Percentiles rank a stretch among this genome's conserved stretches.
These are phyloP conservation scores for Arthrobotrys entomopaga DNA, from an alignment of 2,329 filamentous ascomycete species.

Conservation along the genomic window DNA sequence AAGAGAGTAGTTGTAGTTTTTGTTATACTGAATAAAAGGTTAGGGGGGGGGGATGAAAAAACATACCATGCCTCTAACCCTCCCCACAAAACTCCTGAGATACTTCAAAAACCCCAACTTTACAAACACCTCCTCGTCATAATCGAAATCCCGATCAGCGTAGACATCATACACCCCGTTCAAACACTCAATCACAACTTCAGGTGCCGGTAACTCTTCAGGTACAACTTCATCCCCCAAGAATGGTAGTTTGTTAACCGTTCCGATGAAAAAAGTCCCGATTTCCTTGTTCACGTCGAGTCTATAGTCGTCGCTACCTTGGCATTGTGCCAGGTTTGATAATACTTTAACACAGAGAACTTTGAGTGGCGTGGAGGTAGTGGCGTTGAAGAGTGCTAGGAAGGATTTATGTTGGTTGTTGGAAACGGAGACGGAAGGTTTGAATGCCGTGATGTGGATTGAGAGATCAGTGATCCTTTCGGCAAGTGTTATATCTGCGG, in stretches of 20 bases:
- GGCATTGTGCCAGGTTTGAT: conserved; percentile 37
- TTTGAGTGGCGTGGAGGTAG: conserved; percentile 32
- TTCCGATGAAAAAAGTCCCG: conserved; percentile 71
- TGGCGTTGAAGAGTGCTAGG: conserved; percentile 72
- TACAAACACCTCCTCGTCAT: conserved; percentile 74
- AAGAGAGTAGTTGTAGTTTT: no score
- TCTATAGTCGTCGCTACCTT: conserved; percentile 67
- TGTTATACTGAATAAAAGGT: no score
- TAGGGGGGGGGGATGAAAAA: not conserved
- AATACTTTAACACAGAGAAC: conserved; percentile 38
- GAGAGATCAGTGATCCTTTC: conserved; percentile 73
- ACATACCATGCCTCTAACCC: conserved; percentile 67
- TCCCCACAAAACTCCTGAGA: conserved; percentile 68
- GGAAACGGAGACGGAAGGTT: conserved; percentile 58
- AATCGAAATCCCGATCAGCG: conserved; percentile 69
- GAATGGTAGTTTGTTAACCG: conserved; percentile 66
- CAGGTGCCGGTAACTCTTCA: conserved; percentile 64
- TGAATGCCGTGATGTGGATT: conserved; percentile 71
- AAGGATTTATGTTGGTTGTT: conserved; percentile 71
- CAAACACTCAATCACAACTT: conserved; percentile 72
- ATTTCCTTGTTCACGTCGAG: conserved; percentile 70
- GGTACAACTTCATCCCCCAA: conserved; percentile 20
- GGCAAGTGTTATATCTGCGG: conserved; percentile 71
- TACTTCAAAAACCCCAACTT: conserved; percentile 70
- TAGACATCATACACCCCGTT: conserved; percentile 76